A percentile compares a stretch with the other conserved stretches of the same genome.
Evolutionary conservation across 768 basidiomycete genomes (phyloP).

Genomic region (Atractiella rhizophila): DNA sequence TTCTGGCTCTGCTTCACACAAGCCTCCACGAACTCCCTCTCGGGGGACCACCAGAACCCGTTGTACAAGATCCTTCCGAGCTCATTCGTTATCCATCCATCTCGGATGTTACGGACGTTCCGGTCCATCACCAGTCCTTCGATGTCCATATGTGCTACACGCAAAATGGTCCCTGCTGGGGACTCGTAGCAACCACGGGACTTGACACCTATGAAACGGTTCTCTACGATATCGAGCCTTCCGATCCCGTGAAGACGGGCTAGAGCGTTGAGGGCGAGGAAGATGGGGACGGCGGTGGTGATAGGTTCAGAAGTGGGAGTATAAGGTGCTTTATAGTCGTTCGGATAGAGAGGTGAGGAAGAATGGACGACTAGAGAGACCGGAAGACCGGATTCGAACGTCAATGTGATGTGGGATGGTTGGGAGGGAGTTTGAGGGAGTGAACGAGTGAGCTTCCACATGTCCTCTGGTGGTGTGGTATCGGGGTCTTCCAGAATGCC

Average conservation of each 20-base stretch:
- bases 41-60: slow-evolving; percentile 98
- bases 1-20: slow-evolving; percentile 80
- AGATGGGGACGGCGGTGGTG: slow-evolving; percentile 86
- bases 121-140: slow-evolving; percentile 96
- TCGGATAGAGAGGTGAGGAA: too few species aligned
- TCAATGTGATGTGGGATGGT: slow-evolving; percentile 58
- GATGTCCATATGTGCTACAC: slow-evolving; percentile 80
- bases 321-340: slow-evolving; percentile 6
- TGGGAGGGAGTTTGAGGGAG: slow-evolving; percentile 54
- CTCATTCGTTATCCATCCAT: slow-evolving; percentile 79
- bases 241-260: slow-evolving; percentile 89
- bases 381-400: slow-evolving; percentile 68
- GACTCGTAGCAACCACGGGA: slow-evolving; percentile 98
- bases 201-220: slow-evolving; percentile 97
- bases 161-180: slow-evolving; percentile 84
- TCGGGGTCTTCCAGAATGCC: slow-evolving; percentile 95
- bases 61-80: slow-evolving; percentile 85
- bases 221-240: slow-evolving; percentile 96
- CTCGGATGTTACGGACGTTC: slow-evolving; percentile 77
- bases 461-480: slow-evolving; percentile 74
- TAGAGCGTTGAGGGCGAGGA: slow-evolving; percentile 67
- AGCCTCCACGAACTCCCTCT: slow-evolving; percentile 77
- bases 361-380: slow-evolving; percentile 43
- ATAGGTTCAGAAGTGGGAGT: slow-evolving; percentile 30
- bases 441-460: slow-evolving; percentile 90